These are phyloP conservation scores for Aphanomyces stellatus DNA, from an alignment of 352 stramenopile genomes.

Conservation along the genomic window DNA sequence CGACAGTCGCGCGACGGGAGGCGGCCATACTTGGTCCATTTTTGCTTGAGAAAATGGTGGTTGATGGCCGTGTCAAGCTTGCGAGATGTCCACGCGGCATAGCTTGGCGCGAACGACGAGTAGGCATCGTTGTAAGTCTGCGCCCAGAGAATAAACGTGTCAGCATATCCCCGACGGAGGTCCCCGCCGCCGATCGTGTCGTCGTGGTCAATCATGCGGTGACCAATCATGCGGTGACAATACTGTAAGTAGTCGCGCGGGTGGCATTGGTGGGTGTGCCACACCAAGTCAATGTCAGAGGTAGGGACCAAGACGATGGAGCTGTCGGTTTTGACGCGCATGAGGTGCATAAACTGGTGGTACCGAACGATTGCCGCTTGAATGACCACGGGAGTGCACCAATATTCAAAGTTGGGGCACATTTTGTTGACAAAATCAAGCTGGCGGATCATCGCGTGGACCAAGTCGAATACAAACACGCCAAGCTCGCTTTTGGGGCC, in stretches of 20 bases:
- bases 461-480: constrained; percentile 6
- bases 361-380: constrained; percentile 4
- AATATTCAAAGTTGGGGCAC: constrained; percentile 13
- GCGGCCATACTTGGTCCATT: background rate
- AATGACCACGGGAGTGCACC: constrained; percentile 6
- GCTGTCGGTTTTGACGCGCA: background rate
- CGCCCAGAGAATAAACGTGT: constrained; percentile 1
- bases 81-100: background rate
- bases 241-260: background rate
- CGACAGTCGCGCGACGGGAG: background rate
- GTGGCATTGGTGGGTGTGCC: constrained; percentile 7
- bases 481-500: background rate
- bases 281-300: constrained; percentile 15
- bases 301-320: background rate
- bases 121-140: background rate
- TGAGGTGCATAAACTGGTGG: constrained; percentile 19
- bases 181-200: constrained; percentile 11
- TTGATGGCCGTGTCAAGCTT: too few relatives aligned
- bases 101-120: constrained; percentile 5
- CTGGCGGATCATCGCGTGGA: constrained; percentile 18
- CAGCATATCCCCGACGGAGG: background rate
- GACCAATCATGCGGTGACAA: background rate
- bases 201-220: constrained; percentile 6
- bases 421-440: constrained; percentile 22
- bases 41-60: too few relatives aligned